A percentile compares a stretch with the other conserved stretches of the same genome.
phyloP scores from a whole-genome alignment of 2,329 filamentous ascomycete species.

The Claviceps purpurea region DNA sequence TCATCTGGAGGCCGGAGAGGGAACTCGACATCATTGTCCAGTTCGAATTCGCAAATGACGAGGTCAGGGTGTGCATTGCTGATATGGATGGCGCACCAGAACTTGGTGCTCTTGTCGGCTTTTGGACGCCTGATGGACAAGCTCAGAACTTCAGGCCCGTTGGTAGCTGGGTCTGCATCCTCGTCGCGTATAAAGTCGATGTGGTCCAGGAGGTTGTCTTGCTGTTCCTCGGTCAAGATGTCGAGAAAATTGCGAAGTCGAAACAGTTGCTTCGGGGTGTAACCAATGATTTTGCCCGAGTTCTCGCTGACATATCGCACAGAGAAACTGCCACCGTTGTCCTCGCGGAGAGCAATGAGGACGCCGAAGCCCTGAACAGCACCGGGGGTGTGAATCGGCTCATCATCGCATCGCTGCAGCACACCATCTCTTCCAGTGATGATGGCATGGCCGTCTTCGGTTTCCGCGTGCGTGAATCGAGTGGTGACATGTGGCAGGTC shows the following conservation, averaged over 20 bases:
- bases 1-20: constrained; percentile 54
- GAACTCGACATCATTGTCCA: constrained; percentile 60
- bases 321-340: constrained; percentile 50
- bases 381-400: constrained; percentile 79
- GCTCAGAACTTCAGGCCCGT: constrained; percentile 79
- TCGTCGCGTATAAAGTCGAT: constrained; percentile 81
- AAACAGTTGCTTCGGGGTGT: constrained; percentile 65
- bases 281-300: constrained; percentile 59
- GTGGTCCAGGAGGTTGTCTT: constrained; percentile 72
- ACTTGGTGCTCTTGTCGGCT: constrained; percentile 42
- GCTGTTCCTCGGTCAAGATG: constrained; percentile 70
- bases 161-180: constrained; percentile 57
- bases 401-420: constrained; percentile 75
- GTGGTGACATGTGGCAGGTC: constrained; percentile 46
- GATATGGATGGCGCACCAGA: constrained; percentile 82
- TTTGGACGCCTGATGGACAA: constrained; percentile 52
- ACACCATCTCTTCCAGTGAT: constrained; percentile 66
- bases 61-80: constrained; percentile 54
- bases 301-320: constrained; percentile 76
- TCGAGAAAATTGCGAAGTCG: constrained; percentile 64
- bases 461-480: constrained; percentile 66
- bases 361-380: constrained; percentile 71
- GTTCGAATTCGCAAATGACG: constrained; percentile 78
- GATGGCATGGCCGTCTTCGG: constrained; percentile 65
- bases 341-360: constrained; percentile 60